A percentile compares a stretch with the other conserved stretches of the same genome.
Conservation (phyloP, 805 yeast species). For the Cyberlindnera suaveolens region DNA sequence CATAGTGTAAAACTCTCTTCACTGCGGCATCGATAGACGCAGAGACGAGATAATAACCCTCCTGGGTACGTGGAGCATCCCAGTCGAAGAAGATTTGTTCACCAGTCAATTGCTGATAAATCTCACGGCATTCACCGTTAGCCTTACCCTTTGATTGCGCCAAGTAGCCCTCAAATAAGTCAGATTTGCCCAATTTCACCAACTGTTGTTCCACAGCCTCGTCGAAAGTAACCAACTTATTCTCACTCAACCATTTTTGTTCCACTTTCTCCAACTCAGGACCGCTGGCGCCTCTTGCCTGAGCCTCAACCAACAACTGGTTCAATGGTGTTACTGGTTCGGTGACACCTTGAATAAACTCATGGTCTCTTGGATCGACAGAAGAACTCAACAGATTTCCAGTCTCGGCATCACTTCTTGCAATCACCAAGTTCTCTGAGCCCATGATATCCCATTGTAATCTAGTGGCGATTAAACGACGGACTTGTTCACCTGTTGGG, state of each 20-base stretch:
- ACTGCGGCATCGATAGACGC: conserved; percentile 49
- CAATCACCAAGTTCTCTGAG: conserved; percentile 48
- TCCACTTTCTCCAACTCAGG: conserved; percentile 35
- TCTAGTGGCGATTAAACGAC: conserved; percentile 50
- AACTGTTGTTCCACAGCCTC: conserved; percentile 38
- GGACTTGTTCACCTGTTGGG: conserved; percentile 50
- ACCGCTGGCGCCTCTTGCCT: conserved; percentile 30
- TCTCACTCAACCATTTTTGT: conserved; percentile 38
- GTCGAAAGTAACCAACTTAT: conserved; percentile 38
- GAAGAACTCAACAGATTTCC: conserved; percentile 44
- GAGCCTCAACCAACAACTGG: conserved; percentile 39
- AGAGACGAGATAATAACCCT: conserved; percentile 46
- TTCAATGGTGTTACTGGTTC: conserved; percentile 35
- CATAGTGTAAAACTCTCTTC: conserved; percentile 45
- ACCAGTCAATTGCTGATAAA: conserved; percentile 24
- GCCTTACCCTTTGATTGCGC: conserved; percentile 11
- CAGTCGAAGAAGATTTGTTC: conserved; percentile 41
- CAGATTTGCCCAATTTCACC: conserved; percentile 22
- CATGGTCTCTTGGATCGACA: conserved; percentile 53
- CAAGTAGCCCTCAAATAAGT: conserved; percentile 21
- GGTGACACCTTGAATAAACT: conserved; percentile 44
- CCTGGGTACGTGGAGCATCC: conserved; percentile 55
- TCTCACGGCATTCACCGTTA: conserved; percentile 8
- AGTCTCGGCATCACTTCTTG: conserved; percentile 55
- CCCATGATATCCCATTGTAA: conserved; percentile 65